Conservation (phyloP, 495 filamentous ascomycete genomes). For the Tuber melanosporum region DNA sequence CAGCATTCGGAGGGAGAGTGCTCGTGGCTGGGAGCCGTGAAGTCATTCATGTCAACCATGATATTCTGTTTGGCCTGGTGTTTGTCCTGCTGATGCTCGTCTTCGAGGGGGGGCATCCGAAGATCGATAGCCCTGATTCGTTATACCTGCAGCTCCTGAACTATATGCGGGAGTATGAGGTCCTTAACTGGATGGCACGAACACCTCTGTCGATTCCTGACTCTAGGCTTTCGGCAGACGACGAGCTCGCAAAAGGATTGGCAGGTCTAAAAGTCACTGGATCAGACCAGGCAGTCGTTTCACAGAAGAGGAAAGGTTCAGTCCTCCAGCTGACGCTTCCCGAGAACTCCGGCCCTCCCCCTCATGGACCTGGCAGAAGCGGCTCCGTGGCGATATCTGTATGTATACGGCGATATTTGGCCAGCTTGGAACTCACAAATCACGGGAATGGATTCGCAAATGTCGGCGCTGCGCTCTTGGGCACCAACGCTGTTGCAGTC, state of each 20-base stretch:
- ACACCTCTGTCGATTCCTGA: constrained; percentile 46
- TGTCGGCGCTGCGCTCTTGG: constrained; percentile 28
- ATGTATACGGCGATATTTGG: constrained; percentile 36
- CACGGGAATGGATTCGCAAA: constrained; percentile 31
- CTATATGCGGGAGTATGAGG: constrained; percentile 63
- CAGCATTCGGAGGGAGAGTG: constrained; percentile 63
- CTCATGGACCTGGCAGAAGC: constrained; percentile 20
- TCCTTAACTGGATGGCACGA: constrained; percentile 73
- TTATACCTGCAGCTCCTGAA: constrained; percentile 62
- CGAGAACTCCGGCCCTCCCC: constrained; percentile 31
- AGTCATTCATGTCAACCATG: constrained; percentile 59
- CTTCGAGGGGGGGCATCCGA: constrained; percentile 18
- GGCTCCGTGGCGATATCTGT: constrained; percentile 30
- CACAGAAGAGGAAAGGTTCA: constrained; percentile 26
- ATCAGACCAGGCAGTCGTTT: constrained; percentile 18
- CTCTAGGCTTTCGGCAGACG: constrained; percentile 25
- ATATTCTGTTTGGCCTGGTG: constrained; percentile 70
- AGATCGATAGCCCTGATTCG: constrained; percentile 51
- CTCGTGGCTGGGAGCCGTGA: constrained; percentile 73
- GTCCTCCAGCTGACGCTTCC: constrained; percentile 36
- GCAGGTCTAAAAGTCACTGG: constrained; percentile 32
- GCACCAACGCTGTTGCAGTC: constrained; percentile 43
- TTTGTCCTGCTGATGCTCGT: constrained; percentile 65
- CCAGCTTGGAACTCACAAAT: constrained; percentile 28
- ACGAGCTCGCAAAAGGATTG: constrained; percentile 33